A percentile compares a stretch with the other conserved stretches of the same genome.
phyloP scores from a whole-genome alignment of 2,329 filamentous ascomycete species.

The Pezicula neosporulosa region DNA sequence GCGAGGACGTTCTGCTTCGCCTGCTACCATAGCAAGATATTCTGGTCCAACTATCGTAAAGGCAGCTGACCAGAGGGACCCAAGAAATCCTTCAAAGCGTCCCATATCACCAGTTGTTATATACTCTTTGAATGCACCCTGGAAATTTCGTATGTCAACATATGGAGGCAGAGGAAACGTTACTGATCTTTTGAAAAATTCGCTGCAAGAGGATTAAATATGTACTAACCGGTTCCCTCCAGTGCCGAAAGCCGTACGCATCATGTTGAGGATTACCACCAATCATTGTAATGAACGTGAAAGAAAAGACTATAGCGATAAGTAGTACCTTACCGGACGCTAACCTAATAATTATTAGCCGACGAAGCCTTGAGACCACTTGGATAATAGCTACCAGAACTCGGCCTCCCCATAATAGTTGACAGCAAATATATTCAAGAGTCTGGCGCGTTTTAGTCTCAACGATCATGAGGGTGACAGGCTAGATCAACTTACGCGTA shows the following conservation, averaged over 20 bases:
- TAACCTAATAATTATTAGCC: not conserved
- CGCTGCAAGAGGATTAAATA: too few species aligned
- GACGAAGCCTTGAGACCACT: slow-evolving; percentile 58
- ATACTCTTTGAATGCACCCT: slow-evolving; percentile 54
- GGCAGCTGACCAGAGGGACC: slow-evolving; percentile 43
- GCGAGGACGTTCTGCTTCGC: slow-evolving; percentile 50
- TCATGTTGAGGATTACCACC: slow-evolving; percentile 69
- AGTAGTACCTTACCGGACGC: slow-evolving; percentile 51
- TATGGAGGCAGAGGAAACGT: not conserved
- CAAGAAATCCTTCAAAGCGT: slow-evolving; percentile 63
- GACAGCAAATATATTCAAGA: slow-evolving; percentile 61
- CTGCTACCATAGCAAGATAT: slow-evolving; percentile 44
- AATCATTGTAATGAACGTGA: slow-evolving; percentile 72
- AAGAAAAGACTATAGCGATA: slow-evolving; percentile 54
- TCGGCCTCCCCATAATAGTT: slow-evolving; percentile 66
- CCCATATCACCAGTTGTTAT: slow-evolving; percentile 57
- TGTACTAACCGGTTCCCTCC: slow-evolving; percentile 44
- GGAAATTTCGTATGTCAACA: not conserved
- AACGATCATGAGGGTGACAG: not conserved
- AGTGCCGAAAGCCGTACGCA: slow-evolving; percentile 67
- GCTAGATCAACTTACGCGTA: slow-evolving; percentile 41
- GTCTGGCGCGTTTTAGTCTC: slow-evolving; percentile 25
- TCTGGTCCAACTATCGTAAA: slow-evolving; percentile 54
- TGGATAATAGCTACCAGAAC: slow-evolving; percentile 61
- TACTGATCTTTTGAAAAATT: too few species aligned